Base-by-base conservation (phyloP, 2,329 filamentous ascomycete genomes). In the Remersonia thermophila region DNA sequence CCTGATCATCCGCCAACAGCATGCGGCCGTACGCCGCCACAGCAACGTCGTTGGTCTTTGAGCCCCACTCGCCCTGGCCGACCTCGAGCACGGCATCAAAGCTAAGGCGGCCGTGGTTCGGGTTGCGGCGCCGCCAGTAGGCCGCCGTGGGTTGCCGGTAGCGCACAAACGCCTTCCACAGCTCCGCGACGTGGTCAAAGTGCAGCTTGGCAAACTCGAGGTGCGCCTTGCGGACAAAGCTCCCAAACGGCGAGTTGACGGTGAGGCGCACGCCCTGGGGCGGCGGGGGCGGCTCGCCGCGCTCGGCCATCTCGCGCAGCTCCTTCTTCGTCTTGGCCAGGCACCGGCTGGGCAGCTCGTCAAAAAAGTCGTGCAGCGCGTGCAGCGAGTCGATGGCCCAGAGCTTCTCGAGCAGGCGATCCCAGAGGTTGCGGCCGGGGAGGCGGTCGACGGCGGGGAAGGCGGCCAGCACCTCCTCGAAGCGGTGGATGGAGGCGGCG, bases 321-420 rank as follows among this genome's bases (percentile, higher is more conserved):
- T 81, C 72, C 23, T 78, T 73, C 45, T 71, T 73, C 12, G 71
- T 69, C 51, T 73, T 79, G 37, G 65, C 66, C 33, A 91, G 57
- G 23, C 83, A 23, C 9, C 20, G 59, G 16, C 59, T 56, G 4
- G 63, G 58, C 12, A 81, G 65, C 15, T 62, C 62, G 20, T 71
- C 68, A 51, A 93, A 83, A 55, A 93, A 89, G 2, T 66, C 64
- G 51, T 87, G 76, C n/a, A 96, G 61, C 0, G 77, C 73, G 58
- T 96, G 75, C 9, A 93, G 70, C 14, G 81, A 89, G 52, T 87
- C 77, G 46, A 96, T 74, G 12, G 70, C 68, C 89, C 91, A 96
- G 16, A 96, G 63, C 44, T 77, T 80, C 37, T 74, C 72, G 10
- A 96, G 68, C 38, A 95, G 83, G 2, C 81, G 63, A 52, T 96